Percentiles rank a stretch among this genome's conserved stretches.
These are phyloP conservation scores for Leccinum variicolor DNA, from an alignment of 768 basidiomycete species.

Conservation along the genomic window DNA sequence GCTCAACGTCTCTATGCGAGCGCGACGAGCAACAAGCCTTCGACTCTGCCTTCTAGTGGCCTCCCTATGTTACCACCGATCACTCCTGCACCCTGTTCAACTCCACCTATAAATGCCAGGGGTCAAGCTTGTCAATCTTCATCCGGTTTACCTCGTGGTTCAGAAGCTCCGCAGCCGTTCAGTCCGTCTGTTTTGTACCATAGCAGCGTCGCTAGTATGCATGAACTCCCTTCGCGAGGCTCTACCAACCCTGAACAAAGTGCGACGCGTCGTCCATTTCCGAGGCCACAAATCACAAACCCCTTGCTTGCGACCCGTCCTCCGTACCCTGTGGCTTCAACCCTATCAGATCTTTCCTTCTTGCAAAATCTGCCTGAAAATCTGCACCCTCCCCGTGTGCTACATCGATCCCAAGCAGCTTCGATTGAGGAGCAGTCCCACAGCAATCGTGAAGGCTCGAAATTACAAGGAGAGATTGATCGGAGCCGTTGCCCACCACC, in stretches of 20 bases:
- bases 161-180: constrained; percentile 2
- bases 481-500: neutral
- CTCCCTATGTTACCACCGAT: constrained; percentile 7
- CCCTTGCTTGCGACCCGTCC: neutral
- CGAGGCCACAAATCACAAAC: neutral
- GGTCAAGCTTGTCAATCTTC: neutral
- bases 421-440: neutral
- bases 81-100: neutral
- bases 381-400: neutral
- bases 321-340: neutral
- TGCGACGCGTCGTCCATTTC: neutral
- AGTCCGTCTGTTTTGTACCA: constrained; percentile 17
- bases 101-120: neutral
- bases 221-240: constrained; percentile 2
- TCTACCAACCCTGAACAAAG: neutral
- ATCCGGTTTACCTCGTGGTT: neutral
- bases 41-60: neutral
- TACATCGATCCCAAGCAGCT: neutral
- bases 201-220: constrained; percentile 4
- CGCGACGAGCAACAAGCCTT: constrained; percentile 24
- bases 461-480: neutral
- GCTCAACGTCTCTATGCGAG: constrained; percentile 47
- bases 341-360: neutral
- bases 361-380: neutral
- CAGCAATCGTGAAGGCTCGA: neutral